Percentiles rank a stretch among this genome's conserved stretches.
These are phyloP conservation scores for Cornus florida DNA, from an alignment of 148 eudicot genomes.

Conservation along the genomic window DNA sequence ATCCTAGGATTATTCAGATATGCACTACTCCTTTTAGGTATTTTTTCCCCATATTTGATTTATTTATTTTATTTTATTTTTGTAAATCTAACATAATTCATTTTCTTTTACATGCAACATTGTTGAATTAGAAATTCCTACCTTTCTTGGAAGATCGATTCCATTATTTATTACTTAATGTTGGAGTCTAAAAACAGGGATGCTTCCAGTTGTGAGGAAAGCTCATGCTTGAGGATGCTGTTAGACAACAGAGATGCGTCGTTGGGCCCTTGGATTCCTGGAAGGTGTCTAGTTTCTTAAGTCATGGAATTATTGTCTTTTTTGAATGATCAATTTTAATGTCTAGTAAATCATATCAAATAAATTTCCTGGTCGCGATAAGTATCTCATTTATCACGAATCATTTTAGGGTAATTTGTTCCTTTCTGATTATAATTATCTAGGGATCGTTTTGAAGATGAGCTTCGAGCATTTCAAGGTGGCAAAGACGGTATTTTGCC, in stretches of 20 bases:
- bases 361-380: neutral
- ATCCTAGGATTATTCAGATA: conserved; percentile 72
- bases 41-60: conserved; percentile 1
- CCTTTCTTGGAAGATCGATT: neutral
- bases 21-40: conserved; percentile 91
- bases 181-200: conserved; percentile 49
- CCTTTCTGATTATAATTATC: conserved; percentile 29
- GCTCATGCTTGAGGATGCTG: conserved; percentile 92
- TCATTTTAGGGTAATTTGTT: conserved; percentile 7
- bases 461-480: conserved; percentile 96
- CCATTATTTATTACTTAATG: neutral
- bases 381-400: neutral
- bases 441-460: conserved; percentile 99
- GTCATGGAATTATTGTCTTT: neutral
- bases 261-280: conserved; percentile 99
- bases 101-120: neutral
- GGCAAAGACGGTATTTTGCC: conserved; percentile 96
- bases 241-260: conserved; percentile 96
- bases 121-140: neutral
- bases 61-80: too few relatives aligned
- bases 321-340: neutral
- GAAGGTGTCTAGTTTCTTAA: conserved; percentile 58
- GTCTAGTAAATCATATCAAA: neutral
- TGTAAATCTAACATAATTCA: neutral
- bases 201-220: conserved; percentile 81